phyloP scores from a whole-genome alignment of 768 basidiomycete genomes.

The Flagelloscypha sp. region DNA sequence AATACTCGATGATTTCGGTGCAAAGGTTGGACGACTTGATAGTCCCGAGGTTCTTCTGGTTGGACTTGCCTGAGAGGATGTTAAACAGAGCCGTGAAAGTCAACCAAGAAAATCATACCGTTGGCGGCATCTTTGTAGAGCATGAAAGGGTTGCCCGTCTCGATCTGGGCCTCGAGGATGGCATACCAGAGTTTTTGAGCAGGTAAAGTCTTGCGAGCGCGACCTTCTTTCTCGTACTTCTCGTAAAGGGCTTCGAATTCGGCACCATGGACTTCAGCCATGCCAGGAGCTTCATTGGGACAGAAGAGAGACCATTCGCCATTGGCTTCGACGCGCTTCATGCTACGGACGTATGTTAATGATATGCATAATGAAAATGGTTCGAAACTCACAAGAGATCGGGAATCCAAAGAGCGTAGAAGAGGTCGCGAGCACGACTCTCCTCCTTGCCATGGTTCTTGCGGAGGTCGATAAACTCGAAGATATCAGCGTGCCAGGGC shows the following conservation, averaged over 20 bases:
- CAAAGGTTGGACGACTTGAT: constrained; percentile 99
- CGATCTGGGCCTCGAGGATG: constrained; percentile 92
- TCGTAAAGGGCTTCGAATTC: constrained; percentile 85
- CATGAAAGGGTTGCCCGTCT: constrained; percentile 99
- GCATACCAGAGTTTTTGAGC: constrained; percentile 99
- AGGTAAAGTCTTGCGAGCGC: constrained; percentile 73
- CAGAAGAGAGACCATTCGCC: constrained; percentile 96
- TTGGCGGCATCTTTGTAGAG: constrained; percentile 96
- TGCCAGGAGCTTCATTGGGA: constrained; percentile 88
- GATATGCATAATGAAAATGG: neutral
- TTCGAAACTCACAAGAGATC: constrained; percentile 75
- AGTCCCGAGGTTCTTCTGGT: constrained; percentile 96
- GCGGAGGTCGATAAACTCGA: constrained; percentile 93
- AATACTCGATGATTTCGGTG: constrained; percentile 99
- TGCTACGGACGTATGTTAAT: constrained; percentile 37
- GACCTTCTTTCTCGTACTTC: constrained; percentile 85
- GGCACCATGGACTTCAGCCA: constrained; percentile 81
- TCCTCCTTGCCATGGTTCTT: constrained; percentile 99
- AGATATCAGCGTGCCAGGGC: constrained; percentile 97
- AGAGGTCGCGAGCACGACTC: constrained; percentile 89
- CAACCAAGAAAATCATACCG: constrained; percentile 38
- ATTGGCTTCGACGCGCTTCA: constrained; percentile 91
- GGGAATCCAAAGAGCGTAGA: constrained; percentile 97
- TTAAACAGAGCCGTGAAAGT: constrained; percentile 2
- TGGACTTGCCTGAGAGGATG: constrained; percentile 70